phyloP scores from a whole-genome alignment of 352 stramenopile species.

The Globisporangium ultimum region DNA sequence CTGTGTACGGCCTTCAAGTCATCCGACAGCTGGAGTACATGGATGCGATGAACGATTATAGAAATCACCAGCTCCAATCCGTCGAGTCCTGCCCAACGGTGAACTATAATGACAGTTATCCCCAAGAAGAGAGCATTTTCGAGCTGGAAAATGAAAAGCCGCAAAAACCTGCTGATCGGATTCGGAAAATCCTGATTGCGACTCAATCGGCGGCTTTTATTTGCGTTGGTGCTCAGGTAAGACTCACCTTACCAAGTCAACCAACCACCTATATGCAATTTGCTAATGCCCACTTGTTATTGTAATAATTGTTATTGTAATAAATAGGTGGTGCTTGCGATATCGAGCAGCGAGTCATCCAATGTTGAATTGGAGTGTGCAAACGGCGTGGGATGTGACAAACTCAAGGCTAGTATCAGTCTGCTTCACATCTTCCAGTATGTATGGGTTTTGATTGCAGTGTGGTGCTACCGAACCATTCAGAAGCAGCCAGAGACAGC shows the following conservation, averaged over 20 bases:
- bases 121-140: not conserved
- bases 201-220: conserved; percentile 33
- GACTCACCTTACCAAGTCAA: no score
- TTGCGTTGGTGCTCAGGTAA: conserved; percentile 35
- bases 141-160: conserved; percentile 20
- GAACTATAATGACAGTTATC: conserved; percentile 11
- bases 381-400: conserved; percentile 47
- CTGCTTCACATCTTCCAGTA: conserved; percentile 38
- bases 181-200: conserved; percentile 50
- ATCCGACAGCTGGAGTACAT: conserved; percentile 43
- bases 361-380: conserved; percentile 47
- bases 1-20: conserved; percentile 28
- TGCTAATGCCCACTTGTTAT: not conserved
- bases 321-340: conserved; percentile 41
- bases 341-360: conserved; percentile 18
- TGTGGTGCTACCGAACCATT: conserved; percentile 15
- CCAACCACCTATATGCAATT: not conserved
- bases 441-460: conserved; percentile 15
- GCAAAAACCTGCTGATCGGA: conserved; percentile 28
- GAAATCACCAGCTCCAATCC: conserved; percentile 12
- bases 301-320: no score
- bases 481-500: conserved; percentile 3
- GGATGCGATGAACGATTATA: conserved; percentile 11
- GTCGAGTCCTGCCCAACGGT: conserved; percentile 7
- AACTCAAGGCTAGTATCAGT: conserved; percentile 30